These are phyloP conservation scores for Lyophyllum decastes DNA, from an alignment of 768 basidiomycete genomes.

Conservation along the genomic window DNA sequence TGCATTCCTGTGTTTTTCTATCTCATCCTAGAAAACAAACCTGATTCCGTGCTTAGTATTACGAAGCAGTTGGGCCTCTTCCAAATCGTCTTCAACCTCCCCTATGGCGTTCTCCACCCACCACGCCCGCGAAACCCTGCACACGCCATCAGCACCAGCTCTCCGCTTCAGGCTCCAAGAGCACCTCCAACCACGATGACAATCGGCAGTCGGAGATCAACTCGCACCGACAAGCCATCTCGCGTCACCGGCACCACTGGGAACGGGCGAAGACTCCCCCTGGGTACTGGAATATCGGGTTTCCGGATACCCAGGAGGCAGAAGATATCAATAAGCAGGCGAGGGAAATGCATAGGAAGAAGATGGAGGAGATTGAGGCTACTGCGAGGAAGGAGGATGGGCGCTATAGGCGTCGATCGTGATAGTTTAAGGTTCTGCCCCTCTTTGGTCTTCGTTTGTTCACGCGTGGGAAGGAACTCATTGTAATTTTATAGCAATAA, in stretches of 20 bases:
- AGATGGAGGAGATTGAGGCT: conserved; percentile 55
- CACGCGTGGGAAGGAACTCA: not conserved
- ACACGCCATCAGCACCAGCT: conserved; percentile 20
- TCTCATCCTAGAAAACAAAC: not conserved
- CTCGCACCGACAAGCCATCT: conserved; percentile 70
- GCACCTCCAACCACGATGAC: conserved; percentile 3
- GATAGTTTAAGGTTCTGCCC: not conserved
- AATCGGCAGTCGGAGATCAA: conserved; percentile 31
- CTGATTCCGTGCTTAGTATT: conserved; percentile 56
- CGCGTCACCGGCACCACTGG: conserved; percentile 75
- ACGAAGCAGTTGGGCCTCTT: conserved; percentile 72
- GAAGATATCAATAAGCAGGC: conserved; percentile 75
- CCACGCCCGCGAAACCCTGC: conserved; percentile 31
- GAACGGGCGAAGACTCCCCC: conserved; percentile 75
- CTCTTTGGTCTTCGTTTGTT: not conserved
- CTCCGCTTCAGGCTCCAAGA: too few relatives aligned
- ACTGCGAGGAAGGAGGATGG: conserved; percentile 57
- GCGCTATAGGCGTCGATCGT: conserved; percentile 33
- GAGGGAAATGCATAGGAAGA: conserved; percentile 68
- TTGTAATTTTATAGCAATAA: not conserved
- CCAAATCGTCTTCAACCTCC: conserved; percentile 67
- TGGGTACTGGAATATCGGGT: conserved; percentile 88
- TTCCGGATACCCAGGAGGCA: conserved; percentile 84
- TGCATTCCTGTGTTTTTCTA: conserved; percentile 8
- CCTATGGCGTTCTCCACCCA: conserved; percentile 69